Percentiles rank a stretch among this genome's conserved stretches.
Evolutionary conservation across 495 filamentous ascomycete species (phyloP).

Genomic region (Bryoglossum gracile): DNA sequence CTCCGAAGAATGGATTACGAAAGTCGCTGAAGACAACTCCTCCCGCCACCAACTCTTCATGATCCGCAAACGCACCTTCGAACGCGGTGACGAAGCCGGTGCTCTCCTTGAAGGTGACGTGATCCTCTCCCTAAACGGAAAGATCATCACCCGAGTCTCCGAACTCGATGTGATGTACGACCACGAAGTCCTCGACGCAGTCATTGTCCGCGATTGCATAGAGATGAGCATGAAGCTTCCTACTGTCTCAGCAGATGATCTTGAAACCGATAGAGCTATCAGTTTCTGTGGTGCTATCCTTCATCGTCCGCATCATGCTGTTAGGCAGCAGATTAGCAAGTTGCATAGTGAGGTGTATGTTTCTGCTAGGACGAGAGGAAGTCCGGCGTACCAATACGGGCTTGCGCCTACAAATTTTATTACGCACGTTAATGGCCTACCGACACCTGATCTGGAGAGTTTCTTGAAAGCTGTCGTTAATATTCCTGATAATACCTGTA

Average conservation of each 20-base stretch:
- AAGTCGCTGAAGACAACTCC: conserved; percentile 77
- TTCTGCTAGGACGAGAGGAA: conserved; percentile 73
- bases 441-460: conserved; percentile 68
- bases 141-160: conserved; percentile 85
- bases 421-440: conserved; percentile 82
- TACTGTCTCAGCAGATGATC: conserved; percentile 80
- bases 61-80: conserved; percentile 74
- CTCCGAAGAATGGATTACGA: conserved; percentile 87
- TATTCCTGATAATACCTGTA: conserved; percentile 90
- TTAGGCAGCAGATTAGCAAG: conserved; percentile 92
- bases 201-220: conserved; percentile 78
- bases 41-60: conserved; percentile 96
- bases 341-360: conserved; percentile 98
- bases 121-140: conserved; percentile 82
- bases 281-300: conserved; percentile 93
- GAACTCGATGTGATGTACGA: conserved; percentile 97
- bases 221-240: conserved; percentile 73
- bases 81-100: conserved; percentile 58
- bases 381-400: conserved; percentile 85
- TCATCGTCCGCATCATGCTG: conserved; percentile 90
- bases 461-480: conserved; percentile 75
- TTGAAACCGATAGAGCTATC: conserved; percentile 86
- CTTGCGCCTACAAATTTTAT: conserved; percentile 96
- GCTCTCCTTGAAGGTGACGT: conserved; percentile 85
- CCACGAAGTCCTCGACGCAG: conserved; percentile 70